These are phyloP conservation scores for Senna tora DNA, from an alignment of 306 rosid genomes.

Conservation along the genomic window DNA sequence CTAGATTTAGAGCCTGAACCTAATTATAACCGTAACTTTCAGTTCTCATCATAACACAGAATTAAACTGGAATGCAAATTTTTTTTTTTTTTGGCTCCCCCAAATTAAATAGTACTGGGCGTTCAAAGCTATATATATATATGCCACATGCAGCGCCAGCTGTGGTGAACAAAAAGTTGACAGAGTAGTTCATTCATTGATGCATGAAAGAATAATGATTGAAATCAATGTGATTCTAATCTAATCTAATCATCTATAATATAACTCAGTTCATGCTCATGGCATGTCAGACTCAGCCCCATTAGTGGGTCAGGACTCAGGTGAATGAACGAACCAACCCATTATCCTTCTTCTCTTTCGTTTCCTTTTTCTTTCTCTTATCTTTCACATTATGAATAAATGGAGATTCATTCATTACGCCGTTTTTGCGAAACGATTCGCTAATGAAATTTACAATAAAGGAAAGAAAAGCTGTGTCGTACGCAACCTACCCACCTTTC, in stretches of 20 bases:
- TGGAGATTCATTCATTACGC: too few species aligned
- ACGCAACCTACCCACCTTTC: too few species aligned
- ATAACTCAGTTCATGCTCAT: not conserved
- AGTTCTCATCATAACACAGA: not conserved
- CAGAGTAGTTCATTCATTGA: not conserved
- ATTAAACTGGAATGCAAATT: conserved; percentile 15
- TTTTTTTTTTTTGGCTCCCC: conserved; percentile 1
- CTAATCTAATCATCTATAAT: not conserved
- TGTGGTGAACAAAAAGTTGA: not conserved
- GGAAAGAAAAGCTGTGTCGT: not conserved
- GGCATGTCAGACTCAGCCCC: conserved; percentile 2
- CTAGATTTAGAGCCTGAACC: conserved; percentile 41
- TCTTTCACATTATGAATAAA: too few species aligned
- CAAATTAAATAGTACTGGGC: too few species aligned
- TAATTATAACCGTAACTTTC: too few species aligned
- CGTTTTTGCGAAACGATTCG: too few species aligned
- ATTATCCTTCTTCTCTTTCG: not conserved
- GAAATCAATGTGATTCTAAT: not conserved
- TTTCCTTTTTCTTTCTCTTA: too few species aligned
- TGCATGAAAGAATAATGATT: conserved; percentile 6
- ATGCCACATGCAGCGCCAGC: not conserved
- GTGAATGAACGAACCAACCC: too few species aligned
- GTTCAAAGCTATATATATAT: conserved; percentile 16
- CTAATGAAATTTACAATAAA: not conserved
- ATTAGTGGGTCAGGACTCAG: conserved; percentile 7